Base-by-base conservation (phyloP, 1,284 basidiomycete genomes). In the Ustilago tritici region DNA sequence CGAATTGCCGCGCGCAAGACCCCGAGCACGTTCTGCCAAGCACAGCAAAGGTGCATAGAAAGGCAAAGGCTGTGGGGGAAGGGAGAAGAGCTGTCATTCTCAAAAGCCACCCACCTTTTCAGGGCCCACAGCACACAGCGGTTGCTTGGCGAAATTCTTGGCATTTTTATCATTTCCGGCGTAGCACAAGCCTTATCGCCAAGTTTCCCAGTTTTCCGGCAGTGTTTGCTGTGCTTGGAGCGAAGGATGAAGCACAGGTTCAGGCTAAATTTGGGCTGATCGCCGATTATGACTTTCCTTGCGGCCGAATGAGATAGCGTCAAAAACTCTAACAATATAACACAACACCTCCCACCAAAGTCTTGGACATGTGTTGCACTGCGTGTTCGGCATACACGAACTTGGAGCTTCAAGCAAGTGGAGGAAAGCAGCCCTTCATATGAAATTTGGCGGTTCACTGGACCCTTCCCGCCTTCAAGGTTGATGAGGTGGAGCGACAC, bases 101-200 rank as follows among this genome's bases (percentile, higher is more conserved):
- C 19, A 55, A 28, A 28, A 28, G 36, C 11, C 28, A 34, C 50
- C 43, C 55, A 59, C 56, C 35, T 54, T 41, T 43, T 57, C 54
- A 62, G 67, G 54, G 52, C 52, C 31, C 55, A 54, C 3, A 0
- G 23, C 23, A 40, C 15, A 41, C n/a, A 66, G 31, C 56, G 28
- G 34, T 31, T 64, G 55, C 64, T 71, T 71, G 69, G 69, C 64
- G 34, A 41, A 15, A 35, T 43, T 62, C 69, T 71, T 71, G 69
- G 69, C 69, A 58, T 62, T 56, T 62, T 50, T 47, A 10, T 23
- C 49, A 28, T 50, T 50, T 50, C 28, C 28, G 4, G 23, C 15
- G 49, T 12, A 23, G 46, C 46, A 23, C 46, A 38, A 41, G 40
- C 40, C 40, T 43, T 43, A 31, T 35, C 34, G 61, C 61, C 61